Conservation (phyloP, 129 eudicot genomes). For the carrot (Daucus carota) region DH1_v3.0 NC_030381.2:1068501-1069000, state of each 20-base stretch:
- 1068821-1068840: neutral
- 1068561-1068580: neutral
- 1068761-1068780: neutral
- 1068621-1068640: neutral
- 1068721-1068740: neutral
- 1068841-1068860: neutral
- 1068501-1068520: neutral
- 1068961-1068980: neutral
- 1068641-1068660: neutral
- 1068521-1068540: neutral
- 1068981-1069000: neutral
- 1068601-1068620: neutral
- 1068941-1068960: neutral
- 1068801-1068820: too few relatives aligned
- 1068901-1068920: neutral
- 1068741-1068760: neutral
- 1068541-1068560: neutral
- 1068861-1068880: neutral
- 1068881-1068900: neutral
- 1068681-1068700: neutral
- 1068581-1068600: neutral
- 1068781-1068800: too few relatives aligned
- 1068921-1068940: neutral
- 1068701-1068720: neutral
- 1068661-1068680: neutral